These are phyloP conservation scores for Stemphylium lycopersici DNA, from an alignment of 2,329 filamentous ascomycete genomes.

Conservation along the genomic window DNA sequence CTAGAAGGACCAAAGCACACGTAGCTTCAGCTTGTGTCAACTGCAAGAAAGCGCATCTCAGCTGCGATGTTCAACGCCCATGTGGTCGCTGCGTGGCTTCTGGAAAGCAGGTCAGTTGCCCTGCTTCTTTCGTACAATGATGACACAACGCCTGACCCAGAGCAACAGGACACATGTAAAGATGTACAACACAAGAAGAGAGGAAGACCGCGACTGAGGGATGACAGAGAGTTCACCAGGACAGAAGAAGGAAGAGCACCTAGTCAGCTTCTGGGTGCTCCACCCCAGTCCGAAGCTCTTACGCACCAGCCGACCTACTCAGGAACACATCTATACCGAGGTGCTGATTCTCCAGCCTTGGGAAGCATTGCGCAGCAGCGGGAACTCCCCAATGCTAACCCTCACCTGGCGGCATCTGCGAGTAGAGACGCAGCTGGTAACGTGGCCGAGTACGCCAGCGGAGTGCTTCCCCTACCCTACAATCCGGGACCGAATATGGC, in stretches of 20 bases:
- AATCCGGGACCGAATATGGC: conserved; percentile 29
- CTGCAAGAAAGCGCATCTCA: conserved; percentile 82
- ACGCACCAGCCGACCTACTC: conserved; percentile 30
- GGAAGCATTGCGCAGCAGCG: conserved; percentile 24
- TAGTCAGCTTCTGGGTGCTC: conserved; percentile 33
- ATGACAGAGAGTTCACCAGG: conserved; percentile 53
- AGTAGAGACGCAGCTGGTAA: conserved; percentile 22
- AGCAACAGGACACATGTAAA: conserved; percentile 70
- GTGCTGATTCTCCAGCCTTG: conserved; percentile 31
- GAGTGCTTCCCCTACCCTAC: conserved; percentile 28
- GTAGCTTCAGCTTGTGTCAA: conserved; percentile 85
- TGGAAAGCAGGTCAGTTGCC: conserved; percentile 66
- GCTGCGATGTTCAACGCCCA: conserved; percentile 70
- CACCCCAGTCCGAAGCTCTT: conserved; percentile 28
- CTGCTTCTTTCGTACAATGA: conserved; percentile 1
- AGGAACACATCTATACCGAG: conserved; percentile 28
- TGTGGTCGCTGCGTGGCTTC: conserved; percentile 79
- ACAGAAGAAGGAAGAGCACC: conserved; percentile 38
- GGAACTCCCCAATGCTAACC: conserved; percentile 22
- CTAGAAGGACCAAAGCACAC: conserved; percentile 70
- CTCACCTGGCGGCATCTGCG: conserved; percentile 21
- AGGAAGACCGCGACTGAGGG: conserved; percentile 76
- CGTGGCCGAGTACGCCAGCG: conserved; percentile 22
- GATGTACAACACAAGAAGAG: conserved; percentile 88
- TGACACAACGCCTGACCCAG: neutral